These are phyloP conservation scores for Tricharina praecox DNA, from an alignment of 495 filamentous ascomycete species.

Conservation along the genomic window DNA sequence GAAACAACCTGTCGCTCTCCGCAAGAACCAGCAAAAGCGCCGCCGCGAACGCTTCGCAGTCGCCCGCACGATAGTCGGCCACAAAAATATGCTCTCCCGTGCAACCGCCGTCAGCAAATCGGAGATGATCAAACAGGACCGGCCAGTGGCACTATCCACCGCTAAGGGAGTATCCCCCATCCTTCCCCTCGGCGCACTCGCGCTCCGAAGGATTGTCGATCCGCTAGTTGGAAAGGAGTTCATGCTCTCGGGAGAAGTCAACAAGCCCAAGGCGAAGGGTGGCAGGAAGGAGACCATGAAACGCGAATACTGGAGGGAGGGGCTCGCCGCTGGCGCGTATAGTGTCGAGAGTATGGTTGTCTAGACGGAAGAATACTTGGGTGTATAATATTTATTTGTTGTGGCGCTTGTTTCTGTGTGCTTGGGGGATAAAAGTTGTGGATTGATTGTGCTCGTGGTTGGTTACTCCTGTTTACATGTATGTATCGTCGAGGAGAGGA, in stretches of 20 bases:
- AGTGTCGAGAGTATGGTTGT: slow-evolving; percentile 25
- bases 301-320: slow-evolving; percentile 12
- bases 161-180: not conserved
- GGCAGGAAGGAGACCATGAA: slow-evolving; percentile 9
- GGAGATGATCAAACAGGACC: slow-evolving; percentile 3
- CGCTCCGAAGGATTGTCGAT: slow-evolving; percentile 1
- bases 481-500: too few relatives aligned
- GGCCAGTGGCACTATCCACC: not conserved
- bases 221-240: slow-evolving; percentile 2
- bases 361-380: slow-evolving; percentile 9
- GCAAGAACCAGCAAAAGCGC: not conserved
- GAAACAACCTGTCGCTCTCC: not conserved
- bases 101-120: not conserved
- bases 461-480: too few relatives aligned
- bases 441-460: too few relatives aligned
- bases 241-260: slow-evolving; percentile 2
- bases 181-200: not conserved
- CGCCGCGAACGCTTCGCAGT: not conserved
- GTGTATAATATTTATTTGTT: too few relatives aligned
- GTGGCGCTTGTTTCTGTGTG: too few relatives aligned
- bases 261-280: slow-evolving; percentile 10
- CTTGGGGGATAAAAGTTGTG: too few relatives aligned
- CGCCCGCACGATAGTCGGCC: not conserved
- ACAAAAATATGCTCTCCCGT: slow-evolving; percentile 6
- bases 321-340: slow-evolving; percentile 22